Percentiles rank a stretch among this genome's conserved stretches.
phyloP scores from a whole-genome alignment of 2,329 filamentous ascomycete genomes.

The Metarhizium guizhouense region DNA sequence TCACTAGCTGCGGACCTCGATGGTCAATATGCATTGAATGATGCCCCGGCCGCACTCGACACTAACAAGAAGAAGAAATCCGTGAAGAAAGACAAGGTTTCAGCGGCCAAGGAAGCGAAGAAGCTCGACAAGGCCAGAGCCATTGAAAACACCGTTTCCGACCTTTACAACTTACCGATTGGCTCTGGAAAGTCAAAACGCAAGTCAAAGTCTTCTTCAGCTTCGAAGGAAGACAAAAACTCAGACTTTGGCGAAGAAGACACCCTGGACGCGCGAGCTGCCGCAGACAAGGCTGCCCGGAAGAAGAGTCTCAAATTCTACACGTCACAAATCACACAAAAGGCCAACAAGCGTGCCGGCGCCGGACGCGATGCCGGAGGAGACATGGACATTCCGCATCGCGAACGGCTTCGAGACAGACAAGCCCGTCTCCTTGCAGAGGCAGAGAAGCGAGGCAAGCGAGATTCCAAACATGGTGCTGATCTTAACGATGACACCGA shows the following conservation, averaged over 20 bases:
- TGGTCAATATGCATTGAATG: conserved; percentile 11
- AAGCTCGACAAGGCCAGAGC: conserved; percentile 43
- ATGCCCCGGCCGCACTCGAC: conserved; percentile 8
- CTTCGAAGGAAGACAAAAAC: conserved; percentile 47
- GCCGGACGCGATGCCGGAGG: conserved; percentile 68
- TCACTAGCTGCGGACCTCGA: conserved; percentile 17
- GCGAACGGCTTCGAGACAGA: conserved; percentile 79
- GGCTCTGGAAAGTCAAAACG: conserved; percentile 36
- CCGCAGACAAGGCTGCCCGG: conserved; percentile 77
- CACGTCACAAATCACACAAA: conserved; percentile 94
- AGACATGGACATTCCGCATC: conserved; percentile 76
- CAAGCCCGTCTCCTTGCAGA: conserved; percentile 82
- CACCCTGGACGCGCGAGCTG: conserved; percentile 63
- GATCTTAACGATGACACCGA: conserved; percentile 61
- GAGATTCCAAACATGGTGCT: conserved; percentile 51
- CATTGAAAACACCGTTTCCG: conserved; percentile 61
- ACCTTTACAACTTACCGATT: conserved; percentile 55
- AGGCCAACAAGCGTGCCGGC: conserved; percentile 73
- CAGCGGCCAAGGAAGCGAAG: conserved; percentile 29
- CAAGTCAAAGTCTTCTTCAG: conserved; percentile 20
- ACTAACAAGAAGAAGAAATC: conserved; percentile 21
- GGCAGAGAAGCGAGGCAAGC: conserved; percentile 73
- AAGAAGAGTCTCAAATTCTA: conserved; percentile 96
- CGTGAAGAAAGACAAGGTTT: conserved; percentile 26
- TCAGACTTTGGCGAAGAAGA: conserved; percentile 95